A percentile compares a stretch with the other conserved stretches of the same genome.
phyloP scores from a whole-genome alignment of 208 protist species.

The Leishmania guyanensis region DNA sequence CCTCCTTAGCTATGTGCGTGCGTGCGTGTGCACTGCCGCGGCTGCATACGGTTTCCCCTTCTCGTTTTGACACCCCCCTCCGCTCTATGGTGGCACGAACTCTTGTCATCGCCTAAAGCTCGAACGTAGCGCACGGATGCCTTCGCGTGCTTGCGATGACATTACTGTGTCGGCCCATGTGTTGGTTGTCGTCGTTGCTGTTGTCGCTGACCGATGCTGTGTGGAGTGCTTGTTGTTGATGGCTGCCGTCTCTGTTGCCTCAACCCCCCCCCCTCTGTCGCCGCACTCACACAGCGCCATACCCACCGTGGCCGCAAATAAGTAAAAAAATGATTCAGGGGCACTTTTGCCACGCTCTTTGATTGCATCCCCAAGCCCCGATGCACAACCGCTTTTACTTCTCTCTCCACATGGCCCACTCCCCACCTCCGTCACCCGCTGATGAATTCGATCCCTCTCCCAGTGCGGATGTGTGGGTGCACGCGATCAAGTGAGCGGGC shows the following conservation, averaged over 20 bases:
- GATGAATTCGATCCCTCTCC: background rate
- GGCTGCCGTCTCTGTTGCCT: too few species aligned
- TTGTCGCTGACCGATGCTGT: background rate
- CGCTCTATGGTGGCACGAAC: background rate
- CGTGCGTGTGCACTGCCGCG: background rate
- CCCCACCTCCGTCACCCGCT: background rate
- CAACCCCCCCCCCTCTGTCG: background rate
- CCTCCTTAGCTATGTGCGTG: too few species aligned
- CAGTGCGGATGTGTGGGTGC: background rate
- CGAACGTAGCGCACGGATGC: background rate
- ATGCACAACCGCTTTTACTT: background rate
- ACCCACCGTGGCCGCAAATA: background rate
- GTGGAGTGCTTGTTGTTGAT: background rate
- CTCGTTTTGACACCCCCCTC: background rate
- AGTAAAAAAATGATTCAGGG: background rate
- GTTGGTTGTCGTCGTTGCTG: background rate
- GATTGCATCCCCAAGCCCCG: background rate
- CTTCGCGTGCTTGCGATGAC: background rate
- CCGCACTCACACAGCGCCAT: background rate
- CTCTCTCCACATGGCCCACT: background rate
- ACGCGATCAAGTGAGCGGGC: background rate
- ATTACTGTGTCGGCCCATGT: background rate
- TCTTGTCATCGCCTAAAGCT: background rate
- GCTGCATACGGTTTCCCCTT: background rate
- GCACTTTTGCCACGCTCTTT: background rate